Base-by-base conservation (phyloP, 2,329 filamentous ascomycete genomes). In the Ophiostoma fasciatum region DNA sequence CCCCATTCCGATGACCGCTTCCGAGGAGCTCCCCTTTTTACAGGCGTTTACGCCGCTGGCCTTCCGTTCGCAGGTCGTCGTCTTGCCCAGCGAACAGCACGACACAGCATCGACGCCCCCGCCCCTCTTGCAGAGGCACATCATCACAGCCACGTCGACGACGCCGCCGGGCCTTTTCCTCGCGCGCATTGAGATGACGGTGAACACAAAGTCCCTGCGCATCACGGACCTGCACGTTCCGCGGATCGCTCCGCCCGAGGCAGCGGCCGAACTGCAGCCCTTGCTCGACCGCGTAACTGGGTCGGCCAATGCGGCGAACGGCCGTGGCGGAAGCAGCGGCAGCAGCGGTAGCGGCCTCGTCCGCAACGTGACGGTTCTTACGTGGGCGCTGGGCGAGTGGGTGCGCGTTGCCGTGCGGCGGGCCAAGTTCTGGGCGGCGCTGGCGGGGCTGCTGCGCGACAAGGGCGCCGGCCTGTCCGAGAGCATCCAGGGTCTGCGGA, bases 331-430 rank as follows among this genome's bases (percentile, higher is more conserved):
- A n/a, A 55, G 42, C 32, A 33, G 27, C 4, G 19, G 27, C 26
- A 35, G 35, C 17, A 29, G 15, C 51, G 57, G 55, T 23, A 61
- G 62, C n/a, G 60, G 61, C 0, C 55, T 71, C 42, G 57, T 61
- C 7, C 61, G 62, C 25, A 78, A 82, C 41, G 53, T 81, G 1
- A 65, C 65, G 15, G 63, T 75, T 6, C 48, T 78, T 0, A 65
- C 66, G 5, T 82, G 76, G 74, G 76, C 74, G 0, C 73, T 82
- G 62, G 66, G 66, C 11, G 73, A 78, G 34, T 82, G 78, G 71
- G 64, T 74, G 42, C 69, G 74, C 3, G 53, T 77, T 2, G 71
- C 75, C 0, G 56, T 65, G 8, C 63, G 66, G 36, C 60, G 78
- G 7, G 78, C 78, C 0, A 59, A 58, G n/a, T 68, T 77, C 37